These are phyloP conservation scores for Hirschioporus abietinus DNA, from an alignment of 768 basidiomycete species.

Conservation along the genomic window DNA sequence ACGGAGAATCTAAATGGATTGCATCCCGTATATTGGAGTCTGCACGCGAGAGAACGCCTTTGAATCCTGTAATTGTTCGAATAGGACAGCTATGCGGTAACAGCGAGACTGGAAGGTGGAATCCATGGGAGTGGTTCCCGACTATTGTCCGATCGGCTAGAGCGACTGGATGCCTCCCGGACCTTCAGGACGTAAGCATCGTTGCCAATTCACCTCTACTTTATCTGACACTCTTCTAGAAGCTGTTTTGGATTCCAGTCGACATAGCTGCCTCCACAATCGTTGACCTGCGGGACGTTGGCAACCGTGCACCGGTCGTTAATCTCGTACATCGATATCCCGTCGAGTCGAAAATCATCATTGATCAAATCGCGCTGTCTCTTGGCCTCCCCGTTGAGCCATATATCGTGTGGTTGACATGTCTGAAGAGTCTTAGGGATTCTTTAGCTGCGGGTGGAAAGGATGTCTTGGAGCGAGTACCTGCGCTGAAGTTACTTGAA, in stretches of 20 bases:
- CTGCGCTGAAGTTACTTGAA: neutral
- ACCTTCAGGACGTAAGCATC: slow-evolving; percentile 8
- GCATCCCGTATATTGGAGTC: slow-evolving; percentile 21
- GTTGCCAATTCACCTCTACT: neutral
- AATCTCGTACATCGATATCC: slow-evolving; percentile 23
- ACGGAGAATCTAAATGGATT: slow-evolving; percentile 29
- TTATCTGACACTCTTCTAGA: slow-evolving; percentile 9
- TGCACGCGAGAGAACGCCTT: slow-evolving; percentile 13
- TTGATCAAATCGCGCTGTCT: slow-evolving; percentile 10
- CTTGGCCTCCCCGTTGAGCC: slow-evolving; percentile 22
- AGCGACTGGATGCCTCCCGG: slow-evolving; percentile 15
- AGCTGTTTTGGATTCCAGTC: slow-evolving; percentile 21
- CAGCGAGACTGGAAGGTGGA: slow-evolving; percentile 27
- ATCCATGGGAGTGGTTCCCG: slow-evolving; percentile 32
- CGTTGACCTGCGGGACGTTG: slow-evolving; percentile 19
- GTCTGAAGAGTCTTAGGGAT: neutral
- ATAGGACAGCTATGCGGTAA: slow-evolving; percentile 32
- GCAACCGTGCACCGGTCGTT: slow-evolving; percentile 5
- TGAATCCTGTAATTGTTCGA: slow-evolving; percentile 23
- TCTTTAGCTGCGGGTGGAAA: neutral
- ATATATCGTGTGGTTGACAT: slow-evolving; percentile 21
- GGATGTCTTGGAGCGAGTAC: neutral
- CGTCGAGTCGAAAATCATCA: slow-evolving; percentile 14
- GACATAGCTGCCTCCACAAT: slow-evolving; percentile 20
- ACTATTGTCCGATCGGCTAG: slow-evolving; percentile 22